Evolutionary conservation across 169 alveolate genomes (phyloP), one percentile per base, ranked within the genome.

Genomic region (Cryptosporidium tyzzeri): DNA sequence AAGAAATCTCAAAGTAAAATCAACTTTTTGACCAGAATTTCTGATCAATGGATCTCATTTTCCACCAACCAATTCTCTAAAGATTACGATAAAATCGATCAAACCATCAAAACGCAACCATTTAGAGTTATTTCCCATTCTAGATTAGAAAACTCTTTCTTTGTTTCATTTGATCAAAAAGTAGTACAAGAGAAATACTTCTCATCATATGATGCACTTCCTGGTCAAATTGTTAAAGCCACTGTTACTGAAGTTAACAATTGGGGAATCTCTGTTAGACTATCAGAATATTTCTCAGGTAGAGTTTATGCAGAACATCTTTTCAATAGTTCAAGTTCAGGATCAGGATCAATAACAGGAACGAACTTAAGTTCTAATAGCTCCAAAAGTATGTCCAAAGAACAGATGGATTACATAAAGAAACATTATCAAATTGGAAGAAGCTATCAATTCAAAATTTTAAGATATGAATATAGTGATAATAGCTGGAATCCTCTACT

Each of bases 381-480:
- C 14, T 31, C 23, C 6, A 80, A 80, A 51, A 35, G 23, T 16
- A 58, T 62, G 62, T 45, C 45, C 41, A 58, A 80, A 45, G 69
- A 80, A 6, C 86, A 51, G 33, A 61, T 80, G 45, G 45, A 80
- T 62, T 80, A 80, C 18, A 23, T 80, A 29, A 80, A 80, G 68
- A 80, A 80, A 10, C 71, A 80, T 26, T 80, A 80, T 44, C 89
- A 80, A 45, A 65, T 80, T 62, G 89, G 80, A 21, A 69, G 89
- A 33, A 37, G 58, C 14, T 80, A 80, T 33, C 51, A 58, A 29
- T 80, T 80, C 39, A 80, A 53, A 41, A n/a, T 80, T 1, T 62
- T 80, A 29, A 59, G 89, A 62, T 80, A 62, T 21, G 89, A 80
- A 39, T 65, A 80, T 12, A 80, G 68, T 62, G 75, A 80, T 39